Percentiles rank a stretch among this genome's conserved stretches.
Evolutionary conservation across 2,329 filamentous ascomycete genomes (phyloP).

Genomic region (Cryphonectria naterciae): DNA sequence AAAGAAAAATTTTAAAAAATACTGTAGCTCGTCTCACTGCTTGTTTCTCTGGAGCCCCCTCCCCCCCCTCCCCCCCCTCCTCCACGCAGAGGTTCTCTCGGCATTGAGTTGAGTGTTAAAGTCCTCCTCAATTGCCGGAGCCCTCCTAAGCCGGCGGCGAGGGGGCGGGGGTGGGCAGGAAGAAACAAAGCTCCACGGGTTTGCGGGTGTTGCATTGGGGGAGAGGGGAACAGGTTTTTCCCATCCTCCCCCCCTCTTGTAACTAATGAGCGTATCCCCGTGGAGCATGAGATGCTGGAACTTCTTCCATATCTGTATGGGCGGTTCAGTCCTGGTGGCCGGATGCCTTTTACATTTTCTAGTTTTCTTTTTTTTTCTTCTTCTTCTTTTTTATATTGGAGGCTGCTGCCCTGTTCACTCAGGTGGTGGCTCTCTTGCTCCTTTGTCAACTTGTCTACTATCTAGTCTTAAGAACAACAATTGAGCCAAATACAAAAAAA

Average conservation of each 20-base stretch:
- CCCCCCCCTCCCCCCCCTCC: not conserved
- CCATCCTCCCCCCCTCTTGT: no score
- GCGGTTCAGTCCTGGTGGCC: slow-evolving; percentile 7
- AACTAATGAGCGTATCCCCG: slow-evolving; percentile 15
- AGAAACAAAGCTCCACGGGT: slow-evolving; percentile 20
- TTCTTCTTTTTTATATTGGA: not conserved
- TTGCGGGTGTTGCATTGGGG: slow-evolving; percentile 19
- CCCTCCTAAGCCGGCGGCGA: not conserved
- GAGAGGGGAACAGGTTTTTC: slow-evolving; percentile 17
- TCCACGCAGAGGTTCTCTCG: not conserved
- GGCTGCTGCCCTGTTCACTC: slow-evolving; percentile 44
- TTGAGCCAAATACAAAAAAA: slow-evolving; percentile 27
- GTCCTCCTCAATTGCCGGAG: slow-evolving; percentile 25
- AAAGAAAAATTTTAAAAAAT: not conserved
- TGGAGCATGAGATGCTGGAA: slow-evolving; percentile 32
- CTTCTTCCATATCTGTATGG: slow-evolving; percentile 2
- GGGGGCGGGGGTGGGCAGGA: not conserved
- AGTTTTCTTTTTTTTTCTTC: not conserved
- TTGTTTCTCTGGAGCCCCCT: slow-evolving; percentile 11
- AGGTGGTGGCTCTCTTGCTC: slow-evolving; percentile 39
- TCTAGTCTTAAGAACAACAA: slow-evolving; percentile 45
- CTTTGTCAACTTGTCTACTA: slow-evolving; percentile 45
- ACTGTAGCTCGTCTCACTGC: slow-evolving; percentile 30
- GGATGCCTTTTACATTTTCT: not conserved
- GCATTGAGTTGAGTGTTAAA: slow-evolving; percentile 27